Conservation (phyloP, 257 asterid genomes). For the Plantago ovata region DNA sequence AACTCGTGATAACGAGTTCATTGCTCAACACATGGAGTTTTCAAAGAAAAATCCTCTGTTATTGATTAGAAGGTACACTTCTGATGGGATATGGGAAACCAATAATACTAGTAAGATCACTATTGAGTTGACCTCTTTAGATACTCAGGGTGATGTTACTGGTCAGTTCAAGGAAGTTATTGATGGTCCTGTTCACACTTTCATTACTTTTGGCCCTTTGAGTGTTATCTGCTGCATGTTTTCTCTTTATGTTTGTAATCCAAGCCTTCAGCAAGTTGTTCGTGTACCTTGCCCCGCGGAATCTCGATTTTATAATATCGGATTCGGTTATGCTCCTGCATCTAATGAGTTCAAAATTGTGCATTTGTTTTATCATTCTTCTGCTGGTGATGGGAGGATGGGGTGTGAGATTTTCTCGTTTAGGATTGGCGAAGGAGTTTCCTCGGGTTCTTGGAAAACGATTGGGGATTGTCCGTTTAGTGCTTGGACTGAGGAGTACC, state of each 20-base stretch:
- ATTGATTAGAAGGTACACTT: constrained; percentile 29
- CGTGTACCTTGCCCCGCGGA: constrained; percentile 26
- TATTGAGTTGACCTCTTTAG: constrained; percentile 38
- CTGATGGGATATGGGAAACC: constrained; percentile 20
- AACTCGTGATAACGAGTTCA: constrained; percentile 26
- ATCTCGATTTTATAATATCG: constrained; percentile 34
- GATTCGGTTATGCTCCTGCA: constrained; percentile 38
- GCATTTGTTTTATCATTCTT: constrained; percentile 31
- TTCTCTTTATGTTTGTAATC: constrained; percentile 39
- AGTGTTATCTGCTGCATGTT: constrained; percentile 30
- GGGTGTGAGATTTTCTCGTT: constrained; percentile 45
- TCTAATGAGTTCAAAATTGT: constrained; percentile 37
- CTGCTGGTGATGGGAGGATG: constrained; percentile 27
- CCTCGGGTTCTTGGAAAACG: constrained; percentile 31
- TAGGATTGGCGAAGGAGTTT: constrained; percentile 16
- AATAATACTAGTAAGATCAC: constrained; percentile 22
- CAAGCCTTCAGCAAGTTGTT: constrained; percentile 31
- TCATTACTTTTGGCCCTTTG: constrained; percentile 35
- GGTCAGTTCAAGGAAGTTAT: constrained; percentile 28
- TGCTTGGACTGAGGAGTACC: constrained; percentile 39
- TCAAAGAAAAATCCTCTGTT: constrained; percentile 32
- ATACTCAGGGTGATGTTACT: constrained; percentile 32
- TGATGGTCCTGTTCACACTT: constrained; percentile 35
- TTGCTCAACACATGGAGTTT: constrained; percentile 25
- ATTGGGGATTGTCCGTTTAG: constrained; percentile 35